A percentile compares a stretch with the other conserved stretches of the same genome.
Evolutionary conservation across 306 rosid species (phyloP).

Genomic region (Albizia julibrissin): DNA sequence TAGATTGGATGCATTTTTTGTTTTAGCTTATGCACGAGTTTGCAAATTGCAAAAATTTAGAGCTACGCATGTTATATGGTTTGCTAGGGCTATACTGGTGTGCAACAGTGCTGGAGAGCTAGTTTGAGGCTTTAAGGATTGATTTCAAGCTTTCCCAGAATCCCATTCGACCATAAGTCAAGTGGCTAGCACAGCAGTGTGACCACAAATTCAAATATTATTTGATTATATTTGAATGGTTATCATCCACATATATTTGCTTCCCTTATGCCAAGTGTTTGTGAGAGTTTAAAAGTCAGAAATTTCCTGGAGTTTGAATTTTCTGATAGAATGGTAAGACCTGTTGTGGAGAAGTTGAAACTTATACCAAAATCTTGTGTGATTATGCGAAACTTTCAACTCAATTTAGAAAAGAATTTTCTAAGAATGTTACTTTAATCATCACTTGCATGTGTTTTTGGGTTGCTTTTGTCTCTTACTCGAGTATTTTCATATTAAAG

Average conservation of each 20-base stretch:
- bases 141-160: slow-evolving; percentile 13
- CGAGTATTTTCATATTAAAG: neutral
- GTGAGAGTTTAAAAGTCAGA: neutral
- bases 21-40: slow-evolving; percentile 23
- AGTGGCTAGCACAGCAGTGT: slow-evolving; percentile 14
- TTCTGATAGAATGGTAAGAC: neutral
- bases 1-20: neutral
- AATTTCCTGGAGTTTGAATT: neutral
- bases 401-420: neutral
- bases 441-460: neutral
- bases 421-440: neutral
- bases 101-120: slow-evolving; percentile 9
- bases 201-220: slow-evolving; percentile 19
- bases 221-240: neutral
- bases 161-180: neutral
- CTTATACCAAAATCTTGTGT: neutral
- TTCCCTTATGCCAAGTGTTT: neutral
- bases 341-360: neutral
- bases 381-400: neutral
- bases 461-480: neutral
- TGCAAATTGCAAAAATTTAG: slow-evolving; percentile 3
- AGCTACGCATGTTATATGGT: neutral
- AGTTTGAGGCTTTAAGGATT: slow-evolving; percentile 20
- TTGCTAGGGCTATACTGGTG: slow-evolving; percentile 20
- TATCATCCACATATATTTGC: neutral